phyloP scores from a whole-genome alignment of 305 asterid genomes.

The Fraxinus floribunda region DNA sequence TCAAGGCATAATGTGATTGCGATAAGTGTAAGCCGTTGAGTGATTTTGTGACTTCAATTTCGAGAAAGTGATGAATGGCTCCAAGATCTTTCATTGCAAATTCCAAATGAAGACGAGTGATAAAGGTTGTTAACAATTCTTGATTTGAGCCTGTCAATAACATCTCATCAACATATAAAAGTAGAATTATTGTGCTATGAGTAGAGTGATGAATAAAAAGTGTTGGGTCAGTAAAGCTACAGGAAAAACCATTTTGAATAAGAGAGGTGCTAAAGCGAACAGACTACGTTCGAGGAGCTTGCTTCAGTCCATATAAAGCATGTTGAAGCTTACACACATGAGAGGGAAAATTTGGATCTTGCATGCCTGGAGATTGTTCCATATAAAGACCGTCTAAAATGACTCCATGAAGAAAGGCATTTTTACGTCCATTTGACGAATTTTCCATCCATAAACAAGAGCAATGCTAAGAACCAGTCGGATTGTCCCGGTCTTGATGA shows the following conservation, averaged over 20 bases:
- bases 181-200: background rate
- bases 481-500: no score
- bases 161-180: constrained; percentile 17
- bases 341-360: background rate
- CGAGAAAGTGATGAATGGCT: background rate
- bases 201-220: background rate
- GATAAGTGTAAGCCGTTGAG: background rate
- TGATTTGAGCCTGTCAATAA: background rate
- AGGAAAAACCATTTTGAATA: background rate
- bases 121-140: background rate
- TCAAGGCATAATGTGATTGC: background rate
- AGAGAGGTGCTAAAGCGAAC: background rate
- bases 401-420: background rate
- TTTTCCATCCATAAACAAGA: no score
- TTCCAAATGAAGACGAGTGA: background rate
- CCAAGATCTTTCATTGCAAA: background rate
- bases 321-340: background rate
- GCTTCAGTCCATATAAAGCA: background rate
- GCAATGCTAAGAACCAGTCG: no score
- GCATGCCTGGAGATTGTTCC: background rate
- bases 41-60: background rate
- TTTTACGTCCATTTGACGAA: no score
- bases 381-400: background rate
- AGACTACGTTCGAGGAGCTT: background rate
- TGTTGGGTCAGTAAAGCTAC: background rate